phyloP scores from a whole-genome alignment of 331 rosid genomes.

The Malus hybrid region DNA sequence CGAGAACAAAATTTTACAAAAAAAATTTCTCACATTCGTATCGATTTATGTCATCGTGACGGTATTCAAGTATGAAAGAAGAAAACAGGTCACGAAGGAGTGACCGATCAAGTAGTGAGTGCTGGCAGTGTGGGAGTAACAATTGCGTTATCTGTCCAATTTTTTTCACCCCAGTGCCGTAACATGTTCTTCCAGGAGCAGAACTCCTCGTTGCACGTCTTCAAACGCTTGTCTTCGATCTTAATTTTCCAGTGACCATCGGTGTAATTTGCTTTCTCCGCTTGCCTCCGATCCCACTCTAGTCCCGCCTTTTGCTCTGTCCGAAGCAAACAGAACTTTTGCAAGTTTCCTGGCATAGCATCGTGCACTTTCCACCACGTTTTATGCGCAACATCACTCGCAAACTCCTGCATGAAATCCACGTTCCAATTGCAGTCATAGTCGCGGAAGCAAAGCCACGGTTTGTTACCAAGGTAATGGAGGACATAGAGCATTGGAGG shows the following conservation, averaged over 20 bases:
- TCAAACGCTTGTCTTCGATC: slow-evolving; percentile 50
- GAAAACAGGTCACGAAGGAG: background rate
- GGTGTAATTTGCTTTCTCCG: slow-evolving; percentile 58
- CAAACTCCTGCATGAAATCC: slow-evolving; percentile 76
- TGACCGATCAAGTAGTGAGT: slow-evolving; percentile 5
- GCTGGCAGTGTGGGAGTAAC: slow-evolving; percentile 48
- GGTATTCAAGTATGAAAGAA: background rate
- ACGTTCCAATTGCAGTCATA: slow-evolving; percentile 90
- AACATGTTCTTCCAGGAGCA: slow-evolving; percentile 85
- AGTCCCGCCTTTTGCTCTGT: slow-evolving; percentile 89
- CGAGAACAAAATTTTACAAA: background rate
- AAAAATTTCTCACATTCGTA: background rate
- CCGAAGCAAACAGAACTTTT: slow-evolving; percentile 58
- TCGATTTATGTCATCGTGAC: background rate
- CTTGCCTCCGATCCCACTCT: slow-evolving; percentile 82
- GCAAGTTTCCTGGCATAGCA: slow-evolving; percentile 72
- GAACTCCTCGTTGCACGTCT: slow-evolving; percentile 56
- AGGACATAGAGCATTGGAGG: slow-evolving; percentile 79
- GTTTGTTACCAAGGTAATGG: slow-evolving; percentile 81
- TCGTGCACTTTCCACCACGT: slow-evolving; percentile 94
- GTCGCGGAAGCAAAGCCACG: slow-evolving; percentile 87
- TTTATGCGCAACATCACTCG: slow-evolving; percentile 75
- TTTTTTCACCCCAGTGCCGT: slow-evolving; percentile 95
- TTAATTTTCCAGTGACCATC: slow-evolving; percentile 79
- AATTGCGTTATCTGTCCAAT: slow-evolving; percentile 70